phyloP scores from a whole-genome alignment of 2,329 filamentous ascomycete genomes.

The Ilyonectria mors-panacis region DNA sequence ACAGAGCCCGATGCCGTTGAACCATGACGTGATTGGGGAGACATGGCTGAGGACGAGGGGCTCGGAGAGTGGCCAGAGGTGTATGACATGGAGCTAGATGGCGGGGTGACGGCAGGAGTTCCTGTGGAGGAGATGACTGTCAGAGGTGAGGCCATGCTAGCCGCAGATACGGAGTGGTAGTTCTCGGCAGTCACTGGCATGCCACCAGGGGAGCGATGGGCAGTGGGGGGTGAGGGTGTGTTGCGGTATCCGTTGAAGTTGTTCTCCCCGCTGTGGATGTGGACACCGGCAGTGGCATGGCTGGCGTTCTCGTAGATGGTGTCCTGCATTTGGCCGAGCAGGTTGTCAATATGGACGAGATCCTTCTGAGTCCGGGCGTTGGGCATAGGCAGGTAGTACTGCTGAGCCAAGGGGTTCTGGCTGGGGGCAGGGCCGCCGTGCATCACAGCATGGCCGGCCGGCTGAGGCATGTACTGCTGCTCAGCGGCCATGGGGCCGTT shows the following conservation, averaged over 20 bases:
- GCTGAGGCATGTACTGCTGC: constrained; percentile 69
- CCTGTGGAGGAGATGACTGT: constrained; percentile 73
- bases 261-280: constrained; percentile 81
- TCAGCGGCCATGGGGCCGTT: constrained; percentile 62
- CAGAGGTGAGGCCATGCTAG: constrained; percentile 74
- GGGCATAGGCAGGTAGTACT: constrained; percentile 88
- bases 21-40: constrained; percentile 75
- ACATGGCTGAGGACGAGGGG: constrained; percentile 79
- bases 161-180: constrained; percentile 63
- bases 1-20: constrained; percentile 69
- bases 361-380: constrained; percentile 95
- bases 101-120: constrained; percentile 83
- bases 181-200: constrained; percentile 54
- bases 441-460: constrained; percentile 61
- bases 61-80: constrained; percentile 82
- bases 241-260: constrained; percentile 70
- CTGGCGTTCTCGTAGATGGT: constrained; percentile 95
- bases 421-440: constrained; percentile 72
- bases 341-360: constrained; percentile 92
- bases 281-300: constrained; percentile 84
- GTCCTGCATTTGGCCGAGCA: constrained; percentile 95
- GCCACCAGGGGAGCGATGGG: constrained; percentile 55
- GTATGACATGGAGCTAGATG: constrained; percentile 82
- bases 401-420: constrained; percentile 73
- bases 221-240: constrained; percentile 67